Evolutionary conservation across 352 stramenopile species (phyloP).

Genomic region (Phytopythium kandeliae): DNA sequence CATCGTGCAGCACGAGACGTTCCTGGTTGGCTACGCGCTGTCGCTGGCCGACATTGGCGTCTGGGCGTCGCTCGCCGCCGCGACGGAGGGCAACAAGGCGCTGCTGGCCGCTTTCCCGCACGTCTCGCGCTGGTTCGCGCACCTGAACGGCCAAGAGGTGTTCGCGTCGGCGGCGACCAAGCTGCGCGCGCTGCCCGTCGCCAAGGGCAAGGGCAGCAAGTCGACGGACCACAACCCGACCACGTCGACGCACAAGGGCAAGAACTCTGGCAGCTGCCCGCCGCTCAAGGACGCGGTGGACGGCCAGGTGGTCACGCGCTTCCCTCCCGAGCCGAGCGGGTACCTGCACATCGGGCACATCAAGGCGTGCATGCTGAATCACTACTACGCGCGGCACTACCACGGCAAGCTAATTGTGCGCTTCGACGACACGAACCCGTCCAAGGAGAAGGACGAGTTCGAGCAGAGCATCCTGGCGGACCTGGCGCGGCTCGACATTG

Average conservation of each 20-base stretch:
- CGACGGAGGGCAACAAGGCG: conserved; percentile 30
- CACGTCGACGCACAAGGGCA: conserved; percentile 47
- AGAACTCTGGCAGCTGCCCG: conserved; percentile 87
- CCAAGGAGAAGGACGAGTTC: conserved; percentile 99
- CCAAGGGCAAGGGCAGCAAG: conserved; percentile 10
- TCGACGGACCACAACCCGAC: conserved; percentile 18
- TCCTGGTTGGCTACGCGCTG: conserved; percentile 90
- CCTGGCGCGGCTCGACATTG: conserved; percentile 79
- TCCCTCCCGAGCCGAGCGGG: conserved; percentile 97
- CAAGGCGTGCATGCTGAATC: conserved; percentile 99
- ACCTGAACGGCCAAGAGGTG: conserved; percentile 45
- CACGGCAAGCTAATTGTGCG: conserved; percentile 97
- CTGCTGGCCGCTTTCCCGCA: conserved; percentile 50
- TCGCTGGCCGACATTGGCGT: conserved; percentile 96
- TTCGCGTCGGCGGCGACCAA: conserved; percentile 46
- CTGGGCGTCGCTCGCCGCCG: conserved; percentile 68
- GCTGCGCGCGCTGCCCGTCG: conserved; percentile 43
- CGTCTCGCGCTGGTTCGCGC: conserved; percentile 69
- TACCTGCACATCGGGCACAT: conserved; percentile 99
- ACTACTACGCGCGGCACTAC: conserved; percentile 98
- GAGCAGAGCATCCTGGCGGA: conserved; percentile 94
- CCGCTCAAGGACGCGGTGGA: conserved; percentile 92
- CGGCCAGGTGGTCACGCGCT: conserved; percentile 97
- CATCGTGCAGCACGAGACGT: conserved; percentile 87
- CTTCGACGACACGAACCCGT: conserved; percentile 99